Evolutionary conservation across 2,329 filamentous ascomycete species (phyloP), one percentile per base, ranked within the genome.

Genomic region (Tricladium varicosporioides): DNA sequence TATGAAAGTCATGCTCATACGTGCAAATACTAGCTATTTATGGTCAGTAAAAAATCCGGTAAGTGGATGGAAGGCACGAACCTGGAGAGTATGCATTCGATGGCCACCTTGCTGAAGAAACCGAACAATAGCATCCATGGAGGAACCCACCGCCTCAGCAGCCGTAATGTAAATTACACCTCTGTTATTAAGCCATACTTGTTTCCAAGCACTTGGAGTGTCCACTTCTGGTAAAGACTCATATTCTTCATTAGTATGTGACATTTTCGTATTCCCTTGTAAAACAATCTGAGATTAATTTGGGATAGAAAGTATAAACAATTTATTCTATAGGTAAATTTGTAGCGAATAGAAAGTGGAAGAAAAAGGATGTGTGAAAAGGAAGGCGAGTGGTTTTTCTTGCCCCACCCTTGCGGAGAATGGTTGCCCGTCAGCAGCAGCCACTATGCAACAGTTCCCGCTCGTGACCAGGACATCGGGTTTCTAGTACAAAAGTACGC

Each of bases 81-180:
- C 87, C 75, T 94, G 89, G 62, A 95, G 87, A 0, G 92, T 89
- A 76, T 95, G 86, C 77, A 95, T 87, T 2, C 83, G 83, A 56
- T 85, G 78, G 53, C 83, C 86, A 60, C 88, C 78, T 33, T 89
- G 80, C 70, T 95, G 90, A 42, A 96, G 76, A 18, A 93, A 74
- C 16, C 91, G 81, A 0, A 90, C 91, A 46, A 85, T 86, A 5
- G 94, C 83, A 72, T 95, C 95, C 91, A 96, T 96, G 46, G 89
- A 74, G 0, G 88, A 86, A 1, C 87, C 91, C 64, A 95, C 95
- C 31, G 92, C 76, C 71, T 96, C 91, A 0, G 91, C 81, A 1
- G 86, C 58, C 16, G 92, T 76, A 48, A 96, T 89, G 49, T 92
- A 77, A 14, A 88, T 75, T 31, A 92, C 80, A 1, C 90, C 89